Conservation (phyloP, 106 monocot species). For the Triglochin maritima region DNA sequence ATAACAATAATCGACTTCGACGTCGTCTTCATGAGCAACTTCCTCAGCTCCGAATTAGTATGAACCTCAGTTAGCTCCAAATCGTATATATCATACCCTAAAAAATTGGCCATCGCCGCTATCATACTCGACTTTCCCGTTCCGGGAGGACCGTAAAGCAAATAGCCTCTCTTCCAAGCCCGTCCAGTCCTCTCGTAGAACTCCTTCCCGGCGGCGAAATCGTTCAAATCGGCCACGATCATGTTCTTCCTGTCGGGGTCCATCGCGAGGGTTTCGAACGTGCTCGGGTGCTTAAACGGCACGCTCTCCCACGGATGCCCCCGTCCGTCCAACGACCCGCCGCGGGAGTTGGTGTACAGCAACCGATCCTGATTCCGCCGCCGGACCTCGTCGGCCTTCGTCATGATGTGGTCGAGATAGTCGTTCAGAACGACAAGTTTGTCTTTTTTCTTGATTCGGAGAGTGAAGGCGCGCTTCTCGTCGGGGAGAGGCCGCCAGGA, state of each 20-base stretch:
- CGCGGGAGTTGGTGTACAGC: slow-evolving; percentile 59
- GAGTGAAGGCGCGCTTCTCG: slow-evolving; percentile 72
- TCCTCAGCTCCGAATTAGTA: slow-evolving; percentile 75
- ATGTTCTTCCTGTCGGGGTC: slow-evolving; percentile 42
- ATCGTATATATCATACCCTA: slow-evolving; percentile 81
- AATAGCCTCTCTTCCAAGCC: slow-evolving; percentile 80
- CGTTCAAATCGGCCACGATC: slow-evolving; percentile 43
- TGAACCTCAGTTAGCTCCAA: slow-evolving; percentile 78
- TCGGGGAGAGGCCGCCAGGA: slow-evolving; percentile 79
- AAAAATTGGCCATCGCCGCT: slow-evolving; percentile 79
- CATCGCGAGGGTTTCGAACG: slow-evolving; percentile 85
- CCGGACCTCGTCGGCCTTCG: slow-evolving; percentile 38
- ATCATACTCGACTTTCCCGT: slow-evolving; percentile 96
- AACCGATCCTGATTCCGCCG: slow-evolving; percentile 56
- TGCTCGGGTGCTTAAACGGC: slow-evolving; percentile 88
- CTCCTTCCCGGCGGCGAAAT: slow-evolving; percentile 31
- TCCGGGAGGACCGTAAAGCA: slow-evolving; percentile 74
- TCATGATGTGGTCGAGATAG: slow-evolving; percentile 89
- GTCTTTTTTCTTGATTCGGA: slow-evolving; percentile 47
- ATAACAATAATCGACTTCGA: slow-evolving; percentile 83
- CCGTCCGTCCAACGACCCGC: slow-evolving; percentile 37
- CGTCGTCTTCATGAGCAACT: slow-evolving; percentile 80
- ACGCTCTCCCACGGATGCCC: slow-evolving; percentile 77
- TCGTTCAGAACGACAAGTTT: slow-evolving; percentile 26
- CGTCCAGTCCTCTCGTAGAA: slow-evolving; percentile 62